These are phyloP conservation scores for Candida bentonensis DNA, from an alignment of 805 yeast genomes.

Conservation along the genomic window DNA sequence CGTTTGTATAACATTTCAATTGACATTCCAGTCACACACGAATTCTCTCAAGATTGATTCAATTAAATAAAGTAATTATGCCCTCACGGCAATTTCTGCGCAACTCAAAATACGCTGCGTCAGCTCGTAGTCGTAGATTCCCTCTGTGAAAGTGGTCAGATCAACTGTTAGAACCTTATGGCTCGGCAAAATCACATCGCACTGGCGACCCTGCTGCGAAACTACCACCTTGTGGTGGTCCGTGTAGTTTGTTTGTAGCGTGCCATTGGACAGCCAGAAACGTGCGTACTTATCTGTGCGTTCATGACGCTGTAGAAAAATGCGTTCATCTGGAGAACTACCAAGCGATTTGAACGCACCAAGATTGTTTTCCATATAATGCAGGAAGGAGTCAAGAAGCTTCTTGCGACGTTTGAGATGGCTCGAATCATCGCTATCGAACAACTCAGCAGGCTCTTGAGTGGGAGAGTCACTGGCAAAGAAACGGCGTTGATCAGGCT, in stretches of 20 bases:
- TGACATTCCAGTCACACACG: too few relatives aligned
- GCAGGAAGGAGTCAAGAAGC: constrained; percentile 76
- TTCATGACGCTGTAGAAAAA: constrained; percentile 54
- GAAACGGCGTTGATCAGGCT: constrained; percentile 35
- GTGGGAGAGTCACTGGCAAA: constrained; percentile 15
- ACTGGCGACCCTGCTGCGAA: constrained; percentile 57
- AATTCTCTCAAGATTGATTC: too few relatives aligned
- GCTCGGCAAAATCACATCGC: constrained; percentile 45
- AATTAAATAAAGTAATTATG: too few relatives aligned
- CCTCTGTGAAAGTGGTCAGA: neutral
- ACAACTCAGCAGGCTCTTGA: constrained; percentile 42
- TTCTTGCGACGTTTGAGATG: constrained; percentile 36
- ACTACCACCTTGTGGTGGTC: constrained; percentile 86
- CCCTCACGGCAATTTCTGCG: neutral
- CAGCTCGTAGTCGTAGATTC: neutral
- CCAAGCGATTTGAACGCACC: constrained; percentile 29
- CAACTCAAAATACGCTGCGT: neutral
- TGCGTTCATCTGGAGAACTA: constrained; percentile 6
- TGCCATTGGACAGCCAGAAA: constrained; percentile 89
- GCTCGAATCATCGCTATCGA: constrained; percentile 11
- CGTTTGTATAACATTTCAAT: too few relatives aligned
- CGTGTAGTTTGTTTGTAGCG: constrained; percentile 85
- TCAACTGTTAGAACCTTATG: neutral
- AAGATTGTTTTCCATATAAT: constrained; percentile 82
- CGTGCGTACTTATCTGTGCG: constrained; percentile 69